phyloP scores from a whole-genome alignment of 1,284 basidiomycete species.

The Wolfiporia cocos region DNA sequence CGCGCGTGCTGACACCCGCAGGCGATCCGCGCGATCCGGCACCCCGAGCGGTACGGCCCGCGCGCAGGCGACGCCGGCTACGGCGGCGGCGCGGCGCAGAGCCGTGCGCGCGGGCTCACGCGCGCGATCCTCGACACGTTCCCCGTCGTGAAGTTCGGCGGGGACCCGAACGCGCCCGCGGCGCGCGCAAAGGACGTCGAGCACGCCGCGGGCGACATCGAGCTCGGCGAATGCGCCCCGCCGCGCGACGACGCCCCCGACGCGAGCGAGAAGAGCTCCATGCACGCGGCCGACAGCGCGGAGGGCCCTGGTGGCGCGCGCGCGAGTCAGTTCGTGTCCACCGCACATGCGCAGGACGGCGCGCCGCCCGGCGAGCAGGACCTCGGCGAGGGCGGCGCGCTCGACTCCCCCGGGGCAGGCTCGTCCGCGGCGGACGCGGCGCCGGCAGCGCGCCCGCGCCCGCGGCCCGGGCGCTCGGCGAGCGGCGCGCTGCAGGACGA shows the following conservation, averaged over 20 bases:
- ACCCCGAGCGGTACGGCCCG: conserved; percentile 90
- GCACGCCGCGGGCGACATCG: neutral
- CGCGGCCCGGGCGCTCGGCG: conserved; percentile 2
- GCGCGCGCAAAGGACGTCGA: conserved; percentile 29
- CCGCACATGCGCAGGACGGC: neutral
- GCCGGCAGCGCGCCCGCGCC: conserved; percentile 5
- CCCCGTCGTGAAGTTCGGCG: conserved; percentile 83
- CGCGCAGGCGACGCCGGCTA: conserved; percentile 39
- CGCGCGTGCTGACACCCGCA: conserved; percentile 22
- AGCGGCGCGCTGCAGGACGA: neutral
- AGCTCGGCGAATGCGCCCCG: neutral
- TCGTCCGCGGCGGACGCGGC: neutral
- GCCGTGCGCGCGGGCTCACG: conserved; percentile 74
- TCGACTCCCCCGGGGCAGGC: conserved; percentile 2
- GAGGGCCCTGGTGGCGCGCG: neutral
- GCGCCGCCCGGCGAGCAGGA: neutral
- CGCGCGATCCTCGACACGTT: conserved; percentile 93
- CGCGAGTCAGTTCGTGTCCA: neutral
- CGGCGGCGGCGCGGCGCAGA: conserved; percentile 42
- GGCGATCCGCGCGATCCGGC: conserved; percentile 76
- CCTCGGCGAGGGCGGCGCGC: neutral
- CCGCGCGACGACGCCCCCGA: neutral
- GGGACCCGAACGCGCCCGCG: conserved; percentile 8
- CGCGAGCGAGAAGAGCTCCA: neutral
- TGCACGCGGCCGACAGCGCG: no score